phyloP scores from a whole-genome alignment of 345 rosid species.

The Aegle marmelos region DNA sequence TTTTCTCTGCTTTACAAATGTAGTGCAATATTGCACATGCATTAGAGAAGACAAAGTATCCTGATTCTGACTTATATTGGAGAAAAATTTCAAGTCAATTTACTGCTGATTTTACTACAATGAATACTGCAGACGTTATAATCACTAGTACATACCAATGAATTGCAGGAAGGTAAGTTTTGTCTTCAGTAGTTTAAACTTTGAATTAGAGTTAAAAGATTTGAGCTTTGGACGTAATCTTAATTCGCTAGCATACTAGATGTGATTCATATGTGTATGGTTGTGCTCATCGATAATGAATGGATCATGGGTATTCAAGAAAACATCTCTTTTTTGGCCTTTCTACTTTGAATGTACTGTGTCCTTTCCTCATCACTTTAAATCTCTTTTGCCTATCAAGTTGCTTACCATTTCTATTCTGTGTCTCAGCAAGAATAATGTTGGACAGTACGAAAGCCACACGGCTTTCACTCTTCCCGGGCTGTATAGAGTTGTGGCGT shows the following conservation, averaged over 20 bases:
- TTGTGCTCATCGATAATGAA: background rate
- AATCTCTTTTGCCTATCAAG: background rate
- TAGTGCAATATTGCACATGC: slow-evolving; percentile 62
- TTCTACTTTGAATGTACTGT: background rate
- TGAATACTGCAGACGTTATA: slow-evolving; percentile 58
- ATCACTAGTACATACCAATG: slow-evolving; percentile 56
- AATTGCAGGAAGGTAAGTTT: slow-evolving; percentile 44
- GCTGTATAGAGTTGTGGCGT: slow-evolving; percentile 57
- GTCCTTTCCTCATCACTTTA: background rate
- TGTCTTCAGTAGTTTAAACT: background rate
- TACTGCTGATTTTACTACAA: slow-evolving; percentile 54
- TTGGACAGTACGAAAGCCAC: slow-evolving; percentile 62
- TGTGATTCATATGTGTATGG: background rate
- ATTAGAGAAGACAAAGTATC: slow-evolving; percentile 58
- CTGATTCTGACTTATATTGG: slow-evolving; percentile 57
- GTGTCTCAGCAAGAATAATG: slow-evolving; percentile 43
- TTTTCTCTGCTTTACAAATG: slow-evolving; percentile 1
- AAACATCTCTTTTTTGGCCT: background rate
- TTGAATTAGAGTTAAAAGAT: background rate
- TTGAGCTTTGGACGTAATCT: background rate
- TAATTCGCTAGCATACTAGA: background rate
- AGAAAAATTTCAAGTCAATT: slow-evolving; percentile 52
- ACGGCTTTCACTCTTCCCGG: slow-evolving; percentile 66
- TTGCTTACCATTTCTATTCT: background rate
- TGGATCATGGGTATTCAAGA: background rate